Conservation (phyloP, 1,139 yeast species). For the Geotrichum siamense region DNA sequence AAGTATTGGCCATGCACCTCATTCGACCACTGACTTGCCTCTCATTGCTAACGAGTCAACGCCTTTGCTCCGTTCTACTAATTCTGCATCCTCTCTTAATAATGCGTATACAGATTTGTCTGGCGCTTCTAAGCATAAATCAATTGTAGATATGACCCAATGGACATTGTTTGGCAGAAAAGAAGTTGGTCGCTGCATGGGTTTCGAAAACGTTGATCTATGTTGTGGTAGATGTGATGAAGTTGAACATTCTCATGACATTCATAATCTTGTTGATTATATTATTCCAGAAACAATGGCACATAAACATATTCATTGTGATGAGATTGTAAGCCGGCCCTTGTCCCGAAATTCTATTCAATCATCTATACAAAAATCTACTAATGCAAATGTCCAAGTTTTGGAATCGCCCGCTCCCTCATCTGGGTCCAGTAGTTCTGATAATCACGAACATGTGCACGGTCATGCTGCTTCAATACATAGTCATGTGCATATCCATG, state of each 20-base stretch:
- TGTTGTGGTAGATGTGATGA: constrained; percentile 16
- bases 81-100: neutral
- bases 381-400: neutral
- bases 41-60: constrained; percentile 14
- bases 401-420: neutral
- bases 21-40: neutral
- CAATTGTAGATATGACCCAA: constrained; percentile 28
- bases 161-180: constrained; percentile 28
- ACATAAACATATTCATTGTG: constrained; percentile 14
- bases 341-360: neutral
- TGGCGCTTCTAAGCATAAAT: constrained; percentile 6
- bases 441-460: neutral
- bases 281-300: constrained; percentile 16
- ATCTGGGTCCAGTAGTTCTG: too few relatives aligned
- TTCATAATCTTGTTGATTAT: constrained; percentile 14
- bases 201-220: constrained; percentile 44
- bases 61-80: constrained; percentile 1
- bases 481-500: neutral
- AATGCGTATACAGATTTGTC: neutral
- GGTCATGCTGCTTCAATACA: neutral
- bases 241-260: constrained; percentile 23
- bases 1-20: neutral
- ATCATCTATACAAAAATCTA: too few relatives aligned
- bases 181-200: constrained; percentile 47
- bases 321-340: neutral